Evolutionary conservation across 2,329 filamentous ascomycete genomes (phyloP).

Genomic region (Albifimbria verrucaria): DNA sequence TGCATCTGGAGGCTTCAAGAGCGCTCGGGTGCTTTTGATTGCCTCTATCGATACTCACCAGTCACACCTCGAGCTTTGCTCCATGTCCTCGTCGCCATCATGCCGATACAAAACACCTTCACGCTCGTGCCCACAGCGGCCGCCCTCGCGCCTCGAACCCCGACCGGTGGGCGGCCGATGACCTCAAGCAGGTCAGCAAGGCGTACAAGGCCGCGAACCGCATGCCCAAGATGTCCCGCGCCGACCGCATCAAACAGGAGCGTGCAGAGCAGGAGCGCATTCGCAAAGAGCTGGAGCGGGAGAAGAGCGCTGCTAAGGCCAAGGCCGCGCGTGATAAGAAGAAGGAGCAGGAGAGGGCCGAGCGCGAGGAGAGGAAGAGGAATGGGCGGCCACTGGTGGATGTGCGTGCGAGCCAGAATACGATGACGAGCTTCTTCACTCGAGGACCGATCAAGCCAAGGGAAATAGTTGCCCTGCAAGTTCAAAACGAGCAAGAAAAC

Average conservation of each 20-base stretch:
- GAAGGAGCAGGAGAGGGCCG: slow-evolving; percentile 48
- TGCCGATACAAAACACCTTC: slow-evolving; percentile 37
- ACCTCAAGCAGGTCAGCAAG: slow-evolving; percentile 40
- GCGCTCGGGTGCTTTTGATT: background rate
- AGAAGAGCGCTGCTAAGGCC: slow-evolving; percentile 45
- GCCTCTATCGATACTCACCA: background rate
- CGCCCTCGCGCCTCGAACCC: slow-evolving; percentile 14
- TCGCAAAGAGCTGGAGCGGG: slow-evolving; percentile 48
- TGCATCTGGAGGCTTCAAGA: background rate
- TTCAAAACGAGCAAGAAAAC: background rate
- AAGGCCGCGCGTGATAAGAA: slow-evolving; percentile 51
- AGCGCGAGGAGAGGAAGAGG: slow-evolving; percentile 46
- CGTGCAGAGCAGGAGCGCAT: slow-evolving; percentile 53
- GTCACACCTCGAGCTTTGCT: slow-evolving; percentile 2
- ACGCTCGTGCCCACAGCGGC: slow-evolving; percentile 35
- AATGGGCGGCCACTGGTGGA: slow-evolving; percentile 51
- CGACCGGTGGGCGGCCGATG: slow-evolving; percentile 29
- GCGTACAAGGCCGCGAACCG: slow-evolving; percentile 33
- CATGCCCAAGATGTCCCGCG: slow-evolving; percentile 34
- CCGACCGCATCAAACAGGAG: slow-evolving; percentile 36
- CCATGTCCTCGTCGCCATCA: background rate
- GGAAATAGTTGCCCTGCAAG: slow-evolving; percentile 7
- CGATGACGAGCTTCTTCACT: slow-evolving; percentile 50
- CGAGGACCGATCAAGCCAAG: slow-evolving; percentile 31
- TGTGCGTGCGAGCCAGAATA: slow-evolving; percentile 55